These are phyloP conservation scores for Candida sanyaensis DNA, from an alignment of 1,139 yeast species.

Conservation along the genomic window DNA sequence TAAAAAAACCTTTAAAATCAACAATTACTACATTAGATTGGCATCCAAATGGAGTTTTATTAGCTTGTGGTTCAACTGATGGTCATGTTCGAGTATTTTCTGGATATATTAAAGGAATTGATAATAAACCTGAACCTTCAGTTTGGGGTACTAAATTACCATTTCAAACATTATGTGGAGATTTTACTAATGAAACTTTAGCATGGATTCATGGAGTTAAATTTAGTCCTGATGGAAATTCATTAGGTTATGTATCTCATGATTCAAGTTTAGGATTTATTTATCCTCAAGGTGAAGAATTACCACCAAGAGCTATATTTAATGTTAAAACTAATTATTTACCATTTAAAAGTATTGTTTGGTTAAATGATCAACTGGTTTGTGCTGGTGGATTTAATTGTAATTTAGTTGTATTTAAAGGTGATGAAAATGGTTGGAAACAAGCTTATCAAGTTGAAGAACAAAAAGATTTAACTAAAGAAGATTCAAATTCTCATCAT, in stretches of 20 bases:
- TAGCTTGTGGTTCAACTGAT: slow-evolving; percentile 93
- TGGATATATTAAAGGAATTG: slow-evolving; percentile 90
- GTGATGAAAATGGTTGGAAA: slow-evolving; percentile 68
- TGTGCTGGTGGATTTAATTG: slow-evolving; percentile 94
- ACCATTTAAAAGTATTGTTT: slow-evolving; percentile 79
- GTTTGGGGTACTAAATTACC: slow-evolving; percentile 97
- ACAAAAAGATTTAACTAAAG: slow-evolving; percentile 46
- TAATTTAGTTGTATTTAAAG: slow-evolving; percentile 84
- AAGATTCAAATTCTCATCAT: slow-evolving; percentile 28
- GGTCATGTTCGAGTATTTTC: slow-evolving; percentile 94
- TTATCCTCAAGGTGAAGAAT: slow-evolving; percentile 74
- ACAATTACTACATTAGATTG: slow-evolving; percentile 84
- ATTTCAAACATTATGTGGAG: slow-evolving; percentile 91
- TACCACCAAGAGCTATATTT: slow-evolving; percentile 42
- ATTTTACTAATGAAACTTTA: slow-evolving; percentile 72
- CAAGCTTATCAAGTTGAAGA: slow-evolving; percentile 65
- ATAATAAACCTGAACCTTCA: slow-evolving; percentile 76
- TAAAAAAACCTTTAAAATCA: slow-evolving; percentile 89
- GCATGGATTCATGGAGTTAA: slow-evolving; percentile 94
- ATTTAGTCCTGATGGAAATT: slow-evolving; percentile 79
- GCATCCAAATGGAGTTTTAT: slow-evolving; percentile 91
- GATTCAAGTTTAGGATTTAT: slow-evolving; percentile 77
- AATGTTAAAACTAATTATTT: slow-evolving; percentile 69
- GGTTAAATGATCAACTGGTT: slow-evolving; percentile 63
- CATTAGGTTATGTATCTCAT: slow-evolving; percentile 77